Conservation (phyloP, 495 filamentous ascomycete species). For the Penicillium bialowiezense region DNA sequence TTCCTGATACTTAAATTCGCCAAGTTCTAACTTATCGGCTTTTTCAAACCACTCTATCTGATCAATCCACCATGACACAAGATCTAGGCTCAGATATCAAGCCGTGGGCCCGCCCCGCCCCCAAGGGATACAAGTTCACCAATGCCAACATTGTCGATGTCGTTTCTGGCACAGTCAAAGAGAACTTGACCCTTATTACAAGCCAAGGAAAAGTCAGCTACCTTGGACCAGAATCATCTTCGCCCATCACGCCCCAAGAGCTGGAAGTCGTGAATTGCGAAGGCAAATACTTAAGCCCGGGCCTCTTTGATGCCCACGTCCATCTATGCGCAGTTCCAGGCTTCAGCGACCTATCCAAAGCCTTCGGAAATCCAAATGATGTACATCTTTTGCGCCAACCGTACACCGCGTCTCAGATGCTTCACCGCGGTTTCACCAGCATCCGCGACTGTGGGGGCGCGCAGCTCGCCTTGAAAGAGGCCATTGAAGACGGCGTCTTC, state of each 20-base stretch:
- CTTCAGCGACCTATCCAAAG: conserved; percentile 25
- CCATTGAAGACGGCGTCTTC: conserved; percentile 48
- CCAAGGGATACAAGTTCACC: conserved; percentile 28
- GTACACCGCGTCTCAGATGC: conserved; percentile 45
- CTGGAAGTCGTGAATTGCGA: conserved; percentile 33
- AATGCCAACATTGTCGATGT: conserved; percentile 38
- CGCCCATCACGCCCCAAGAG: conserved; percentile 7
- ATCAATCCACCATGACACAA: conserved; percentile 7
- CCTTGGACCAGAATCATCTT: conserved; percentile 10
- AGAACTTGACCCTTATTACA: conserved; percentile 16
- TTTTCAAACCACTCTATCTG: conserved; percentile 1
- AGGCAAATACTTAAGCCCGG: conserved; percentile 48
- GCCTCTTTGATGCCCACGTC: conserved; percentile 57
- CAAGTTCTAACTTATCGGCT: no score
- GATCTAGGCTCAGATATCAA: conserved; percentile 27
- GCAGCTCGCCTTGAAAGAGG: conserved; percentile 46
- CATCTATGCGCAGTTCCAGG: conserved; percentile 48
- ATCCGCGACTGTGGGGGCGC: conserved; percentile 54
- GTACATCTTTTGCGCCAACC: conserved; percentile 40
- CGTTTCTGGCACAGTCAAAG: conserved; percentile 22
- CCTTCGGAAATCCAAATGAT: conserved; percentile 27
- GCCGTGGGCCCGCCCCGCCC: conserved; percentile 31
- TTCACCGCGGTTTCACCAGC: conserved; percentile 52
- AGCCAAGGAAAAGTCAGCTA: conserved; percentile 18
- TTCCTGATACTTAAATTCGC: no score